Percentiles rank a stretch among this genome's conserved stretches.
Conservation (phyloP, 2,329 filamentous ascomycete genomes). For the Cladosporium velox region DNA sequence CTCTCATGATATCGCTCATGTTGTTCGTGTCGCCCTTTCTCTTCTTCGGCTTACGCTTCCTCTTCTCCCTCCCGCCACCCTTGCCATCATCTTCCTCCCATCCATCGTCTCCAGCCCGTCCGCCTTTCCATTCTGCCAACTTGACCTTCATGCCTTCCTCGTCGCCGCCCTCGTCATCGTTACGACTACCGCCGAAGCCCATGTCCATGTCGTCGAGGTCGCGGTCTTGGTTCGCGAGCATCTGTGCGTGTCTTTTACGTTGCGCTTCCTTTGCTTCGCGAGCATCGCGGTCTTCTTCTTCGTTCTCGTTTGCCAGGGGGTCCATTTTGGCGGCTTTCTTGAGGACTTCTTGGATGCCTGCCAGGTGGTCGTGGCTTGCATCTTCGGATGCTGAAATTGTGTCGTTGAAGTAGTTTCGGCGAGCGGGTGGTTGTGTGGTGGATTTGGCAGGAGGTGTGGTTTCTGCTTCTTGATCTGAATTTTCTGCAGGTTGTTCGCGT, state of each 20-base stretch:
- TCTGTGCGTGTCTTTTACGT: conserved; percentile 62
- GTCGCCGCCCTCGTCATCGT: conserved; percentile 79
- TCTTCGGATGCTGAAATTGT: conserved; percentile 23
- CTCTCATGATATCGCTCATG: conserved; percentile 37
- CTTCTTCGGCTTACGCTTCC: conserved; percentile 73
- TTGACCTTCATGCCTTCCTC: conserved; percentile 59
- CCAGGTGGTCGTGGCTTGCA: conserved; percentile 29
- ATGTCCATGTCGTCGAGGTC: conserved; percentile 92
- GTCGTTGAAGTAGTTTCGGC: conserved; percentile 43
- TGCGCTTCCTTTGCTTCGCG: conserved; percentile 49
- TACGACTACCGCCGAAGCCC: conserved; percentile 85
- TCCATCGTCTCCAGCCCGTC: conserved; percentile 43
- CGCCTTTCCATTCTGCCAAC: conserved; percentile 63
- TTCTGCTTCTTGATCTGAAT: not conserved
- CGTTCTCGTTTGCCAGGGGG: conserved; percentile 46
- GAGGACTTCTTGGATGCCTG: conserved; percentile 48
- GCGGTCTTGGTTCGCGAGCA: conserved; percentile 71
- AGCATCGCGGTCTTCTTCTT: conserved; percentile 49
- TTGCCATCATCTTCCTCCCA: conserved; percentile 38
- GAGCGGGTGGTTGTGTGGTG: conserved; percentile 16
- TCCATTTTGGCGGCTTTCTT: conserved; percentile 68
- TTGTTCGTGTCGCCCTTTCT: conserved; percentile 48
- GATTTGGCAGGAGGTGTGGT: not conserved
- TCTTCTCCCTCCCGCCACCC: conserved; percentile 66
- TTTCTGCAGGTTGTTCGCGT: conserved; percentile 10